Percentiles rank a stretch among this genome's conserved stretches.
phyloP scores from a whole-genome alignment of 2,329 filamentous ascomycete species.

The Apiospora marii region DNA sequence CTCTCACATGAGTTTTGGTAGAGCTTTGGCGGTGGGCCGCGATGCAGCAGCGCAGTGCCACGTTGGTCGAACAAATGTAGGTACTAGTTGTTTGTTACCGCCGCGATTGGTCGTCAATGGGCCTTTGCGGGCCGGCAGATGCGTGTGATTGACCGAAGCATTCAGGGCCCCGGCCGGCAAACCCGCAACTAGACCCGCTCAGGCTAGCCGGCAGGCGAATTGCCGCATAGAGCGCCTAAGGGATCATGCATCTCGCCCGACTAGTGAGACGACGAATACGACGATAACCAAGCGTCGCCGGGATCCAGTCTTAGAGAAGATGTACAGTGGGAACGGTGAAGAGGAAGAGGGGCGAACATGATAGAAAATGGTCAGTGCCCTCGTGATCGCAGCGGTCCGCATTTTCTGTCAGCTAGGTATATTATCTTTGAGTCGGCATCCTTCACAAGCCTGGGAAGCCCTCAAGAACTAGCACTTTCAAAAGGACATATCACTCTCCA shows the following conservation, averaged over 20 bases:
- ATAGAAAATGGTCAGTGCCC: slow-evolving; percentile 14
- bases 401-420: slow-evolving; percentile 12
- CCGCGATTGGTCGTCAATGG: not conserved
- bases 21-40: not conserved
- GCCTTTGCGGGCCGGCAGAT: slow-evolving; percentile 13
- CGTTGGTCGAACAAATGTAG: not conserved
- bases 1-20: not conserved
- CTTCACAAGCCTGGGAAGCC: not conserved
- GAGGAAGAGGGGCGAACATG: not conserved
- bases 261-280: slow-evolving; percentile 15
- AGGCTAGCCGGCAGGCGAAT: slow-evolving; percentile 6
- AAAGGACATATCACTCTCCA: not conserved
- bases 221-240: slow-evolving; percentile 11
- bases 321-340: slow-evolving; percentile 6
- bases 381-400: not conserved
- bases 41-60: not conserved
- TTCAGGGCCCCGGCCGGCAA: slow-evolving; percentile 10
- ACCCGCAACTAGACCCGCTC: slow-evolving; percentile 13
- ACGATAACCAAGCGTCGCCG: not conserved
- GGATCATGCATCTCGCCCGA: slow-evolving; percentile 12
- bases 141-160: slow-evolving; percentile 11
- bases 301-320: not conserved
- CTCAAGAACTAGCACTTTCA: not conserved
- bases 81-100: not conserved
- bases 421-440: slow-evolving; percentile 1